Percentiles rank a stretch among this genome's conserved stretches.
Conservation (phyloP, 1,139 yeast species). For the Dujonia santamariae region DNA sequence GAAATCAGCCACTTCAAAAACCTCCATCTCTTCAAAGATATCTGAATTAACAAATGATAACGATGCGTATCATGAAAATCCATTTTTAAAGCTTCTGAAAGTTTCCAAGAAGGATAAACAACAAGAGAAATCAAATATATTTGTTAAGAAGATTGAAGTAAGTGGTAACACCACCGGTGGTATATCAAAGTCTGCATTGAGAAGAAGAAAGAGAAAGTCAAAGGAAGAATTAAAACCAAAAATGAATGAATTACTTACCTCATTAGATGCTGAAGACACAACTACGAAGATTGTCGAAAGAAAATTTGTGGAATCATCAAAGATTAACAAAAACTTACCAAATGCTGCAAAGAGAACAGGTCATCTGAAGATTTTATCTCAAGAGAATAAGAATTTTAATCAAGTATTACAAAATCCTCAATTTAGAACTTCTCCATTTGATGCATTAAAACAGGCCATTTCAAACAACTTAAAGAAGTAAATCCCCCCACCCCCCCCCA, state of each 20-base stretch:
- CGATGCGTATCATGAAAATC: conserved; percentile 37
- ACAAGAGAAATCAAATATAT: conserved; percentile 27
- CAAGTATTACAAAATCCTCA: conserved; percentile 48
- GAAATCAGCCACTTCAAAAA: conserved; percentile 16
- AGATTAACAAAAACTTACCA: conserved; percentile 38
- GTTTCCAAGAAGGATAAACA: conserved; percentile 56
- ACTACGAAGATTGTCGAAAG: conserved; percentile 7
- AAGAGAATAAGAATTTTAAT: conserved; percentile 56
- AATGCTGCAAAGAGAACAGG: conserved; percentile 59
- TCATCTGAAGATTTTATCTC: conserved; percentile 47
- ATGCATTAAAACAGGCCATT: conserved; percentile 50
- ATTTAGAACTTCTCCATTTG: conserved; percentile 57
- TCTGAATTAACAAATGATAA: conserved; percentile 18
- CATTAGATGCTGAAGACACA: conserved; percentile 38
- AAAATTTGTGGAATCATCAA: conserved; percentile 5
- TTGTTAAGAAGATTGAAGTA: conserved; percentile 28
- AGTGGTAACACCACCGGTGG: conserved; percentile 33
- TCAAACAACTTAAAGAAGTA: conserved; percentile 11
- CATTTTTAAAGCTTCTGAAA: conserved; percentile 53
- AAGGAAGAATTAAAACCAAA: conserved; percentile 64
- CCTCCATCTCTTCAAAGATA: conserved; percentile 21
- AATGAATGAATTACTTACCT: conserved; percentile 58
- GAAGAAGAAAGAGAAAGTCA: conserved; percentile 64
- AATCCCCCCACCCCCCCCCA: too few relatives aligned
- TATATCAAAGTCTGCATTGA: conserved; percentile 61